A percentile compares a stretch with the other conserved stretches of the same genome.
Conservation (phyloP, 2,329 filamentous ascomycete genomes). For the Rutstroemia sp. region DNA sequence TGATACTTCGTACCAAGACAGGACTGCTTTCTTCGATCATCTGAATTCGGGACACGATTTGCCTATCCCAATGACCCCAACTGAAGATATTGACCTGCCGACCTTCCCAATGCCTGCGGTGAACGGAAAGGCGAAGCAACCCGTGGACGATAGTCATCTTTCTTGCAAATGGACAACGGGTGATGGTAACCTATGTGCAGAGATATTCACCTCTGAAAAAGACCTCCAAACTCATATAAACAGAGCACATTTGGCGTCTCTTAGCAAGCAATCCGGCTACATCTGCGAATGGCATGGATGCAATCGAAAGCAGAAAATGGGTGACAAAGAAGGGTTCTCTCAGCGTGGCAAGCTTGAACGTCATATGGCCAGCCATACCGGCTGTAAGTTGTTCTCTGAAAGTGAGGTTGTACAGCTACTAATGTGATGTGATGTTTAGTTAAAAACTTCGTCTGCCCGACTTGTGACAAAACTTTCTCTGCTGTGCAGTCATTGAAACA, state of each 20-base stretch:
- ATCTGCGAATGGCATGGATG: slow-evolving; percentile 52
- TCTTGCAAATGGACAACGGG: slow-evolving; percentile 24
- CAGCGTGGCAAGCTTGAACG: slow-evolving; percentile 57
- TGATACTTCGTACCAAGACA: slow-evolving; percentile 19
- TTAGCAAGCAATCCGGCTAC: slow-evolving; percentile 42
- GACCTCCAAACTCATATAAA: slow-evolving; percentile 50
- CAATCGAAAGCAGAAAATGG: slow-evolving; percentile 32
- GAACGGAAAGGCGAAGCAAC: background rate
- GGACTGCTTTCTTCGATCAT: slow-evolving; percentile 20
- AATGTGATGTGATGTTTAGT: slow-evolving; percentile 31
- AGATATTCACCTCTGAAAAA: slow-evolving; percentile 29
- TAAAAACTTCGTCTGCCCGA: slow-evolving; percentile 50
- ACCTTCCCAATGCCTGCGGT: background rate
- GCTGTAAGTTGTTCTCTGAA: slow-evolving; percentile 40
- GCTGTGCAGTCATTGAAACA: slow-evolving; percentile 61
- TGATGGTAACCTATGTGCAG: slow-evolving; percentile 13
- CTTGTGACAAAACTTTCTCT: slow-evolving; percentile 52
- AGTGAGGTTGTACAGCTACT: background rate
- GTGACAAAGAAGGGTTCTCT: slow-evolving; percentile 40
- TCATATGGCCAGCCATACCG: slow-evolving; percentile 59
- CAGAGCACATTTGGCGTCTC: slow-evolving; percentile 38
- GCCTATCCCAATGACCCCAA: slow-evolving; percentile 10
- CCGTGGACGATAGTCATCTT: slow-evolving; percentile 10
- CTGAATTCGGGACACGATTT: slow-evolving; percentile 21
- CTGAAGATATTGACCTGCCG: slow-evolving; percentile 16